These are phyloP conservation scores for Yamadazyma pseudoaaseri DNA, from an alignment of 1,139 yeast species.

Conservation along the genomic window DNA sequence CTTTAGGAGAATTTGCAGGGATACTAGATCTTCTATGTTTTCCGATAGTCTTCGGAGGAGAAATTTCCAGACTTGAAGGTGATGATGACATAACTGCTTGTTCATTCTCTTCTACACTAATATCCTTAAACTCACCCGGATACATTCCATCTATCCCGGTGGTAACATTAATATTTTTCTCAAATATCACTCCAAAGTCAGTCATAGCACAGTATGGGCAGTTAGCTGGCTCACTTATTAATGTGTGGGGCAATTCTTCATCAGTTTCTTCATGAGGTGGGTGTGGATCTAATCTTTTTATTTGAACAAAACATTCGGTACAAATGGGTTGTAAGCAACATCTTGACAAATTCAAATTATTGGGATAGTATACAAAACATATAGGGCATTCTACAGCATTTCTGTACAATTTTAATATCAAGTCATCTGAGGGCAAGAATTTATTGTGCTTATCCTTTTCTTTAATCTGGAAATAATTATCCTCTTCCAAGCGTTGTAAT, in stretches of 20 bases:
- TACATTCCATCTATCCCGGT: conserved; percentile 53
- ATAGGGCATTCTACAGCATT: conserved; percentile 86
- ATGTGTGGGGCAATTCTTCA: conserved; percentile 50
- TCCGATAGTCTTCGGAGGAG: conserved; percentile 6
- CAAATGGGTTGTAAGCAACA: conserved; percentile 95
- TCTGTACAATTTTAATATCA: conserved; percentile 51
- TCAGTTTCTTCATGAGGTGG: conserved; percentile 70
- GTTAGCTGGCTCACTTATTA: conserved; percentile 82
- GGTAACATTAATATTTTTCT: conserved; percentile 53
- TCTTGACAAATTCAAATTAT: conserved; percentile 73
- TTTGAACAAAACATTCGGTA: conserved; percentile 95
- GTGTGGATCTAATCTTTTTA: conserved; percentile 91
- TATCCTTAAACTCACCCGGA: conserved; percentile 32
- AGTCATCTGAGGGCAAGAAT: conserved; percentile 28
- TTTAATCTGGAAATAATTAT: conserved; percentile 42
- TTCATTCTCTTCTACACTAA: conserved; percentile 3
- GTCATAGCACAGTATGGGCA: conserved; percentile 95
- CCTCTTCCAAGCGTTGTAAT: conserved; percentile 56
- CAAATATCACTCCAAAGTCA: conserved; percentile 81
- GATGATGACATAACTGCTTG: conserved; percentile 8
- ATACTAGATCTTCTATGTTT: conserved; percentile 40
- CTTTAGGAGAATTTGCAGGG: conserved; percentile 62
- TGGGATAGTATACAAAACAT: conserved; percentile 85
- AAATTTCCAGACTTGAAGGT: conserved; percentile 9
- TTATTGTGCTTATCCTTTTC: conserved; percentile 13